phyloP scores from a whole-genome alignment of 2,329 filamentous ascomycete species.

The Ophiostoma sp. region DNA sequence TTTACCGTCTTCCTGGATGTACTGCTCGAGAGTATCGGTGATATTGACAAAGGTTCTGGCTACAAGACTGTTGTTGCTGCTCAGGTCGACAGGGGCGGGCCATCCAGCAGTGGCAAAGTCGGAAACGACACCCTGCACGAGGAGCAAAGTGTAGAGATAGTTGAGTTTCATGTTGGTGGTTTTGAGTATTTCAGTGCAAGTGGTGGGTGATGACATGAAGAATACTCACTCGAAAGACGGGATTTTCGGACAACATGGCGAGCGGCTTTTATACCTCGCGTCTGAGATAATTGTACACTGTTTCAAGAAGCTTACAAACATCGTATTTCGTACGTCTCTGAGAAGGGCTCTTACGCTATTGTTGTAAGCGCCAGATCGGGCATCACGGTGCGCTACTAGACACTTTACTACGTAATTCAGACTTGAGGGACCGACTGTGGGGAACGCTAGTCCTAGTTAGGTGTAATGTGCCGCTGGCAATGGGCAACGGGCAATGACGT shows the following conservation, averaged over 20 bases:
- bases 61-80: background rate
- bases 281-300: background rate
- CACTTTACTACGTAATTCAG: background rate
- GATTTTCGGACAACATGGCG: background rate
- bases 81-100: background rate
- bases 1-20: background rate
- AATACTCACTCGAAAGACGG: background rate
- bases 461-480: conserved; percentile 4
- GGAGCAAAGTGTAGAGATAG: background rate
- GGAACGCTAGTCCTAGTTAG: background rate
- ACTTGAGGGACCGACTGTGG: conserved; percentile 1
- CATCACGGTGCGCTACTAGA: background rate
- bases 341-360: background rate
- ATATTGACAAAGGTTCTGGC: background rate
- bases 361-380: background rate
- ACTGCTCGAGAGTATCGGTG: background rate
- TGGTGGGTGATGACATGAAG: background rate
- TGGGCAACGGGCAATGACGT: background rate
- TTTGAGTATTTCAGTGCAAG: background rate
- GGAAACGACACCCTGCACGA: background rate
- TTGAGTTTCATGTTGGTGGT: background rate
- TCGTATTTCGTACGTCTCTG: background rate
- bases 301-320: background rate
- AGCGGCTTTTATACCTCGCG: background rate
- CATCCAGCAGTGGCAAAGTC: background rate